Conservation (phyloP, 179 eudicot species). For the Gypsophila paniculata region DNA sequence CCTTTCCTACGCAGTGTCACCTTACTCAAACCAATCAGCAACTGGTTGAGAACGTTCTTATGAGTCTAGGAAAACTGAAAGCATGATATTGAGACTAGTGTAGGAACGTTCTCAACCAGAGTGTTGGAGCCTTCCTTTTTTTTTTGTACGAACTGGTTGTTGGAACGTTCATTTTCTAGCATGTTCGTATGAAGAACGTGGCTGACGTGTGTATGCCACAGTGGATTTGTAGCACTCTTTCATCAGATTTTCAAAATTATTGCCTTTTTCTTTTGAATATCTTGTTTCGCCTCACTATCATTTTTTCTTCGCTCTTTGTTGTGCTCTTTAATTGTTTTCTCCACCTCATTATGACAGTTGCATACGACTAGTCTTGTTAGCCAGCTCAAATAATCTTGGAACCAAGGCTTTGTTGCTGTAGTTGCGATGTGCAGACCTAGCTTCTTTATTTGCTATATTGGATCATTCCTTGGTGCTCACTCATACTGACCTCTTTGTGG, state of each 20-base stretch:
- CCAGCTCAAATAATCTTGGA: background rate
- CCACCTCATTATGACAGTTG: background rate
- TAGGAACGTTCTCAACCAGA: too few relatives aligned
- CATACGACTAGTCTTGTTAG: background rate
- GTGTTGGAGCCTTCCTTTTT: too few relatives aligned
- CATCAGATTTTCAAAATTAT: background rate
- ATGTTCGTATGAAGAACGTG: background rate
- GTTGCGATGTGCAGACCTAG: background rate
- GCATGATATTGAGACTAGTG: too few relatives aligned
- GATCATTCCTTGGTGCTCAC: background rate
- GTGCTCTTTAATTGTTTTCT: background rate
- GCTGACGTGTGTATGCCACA: background rate
- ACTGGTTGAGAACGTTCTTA: too few relatives aligned
- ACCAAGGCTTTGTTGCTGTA: background rate
- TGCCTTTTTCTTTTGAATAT: background rate
- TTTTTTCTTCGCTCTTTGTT: background rate
- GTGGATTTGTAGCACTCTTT: background rate
- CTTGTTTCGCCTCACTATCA: background rate
- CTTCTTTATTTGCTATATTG: background rate
- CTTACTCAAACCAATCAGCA: background rate
- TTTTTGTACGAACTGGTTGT: too few relatives aligned
- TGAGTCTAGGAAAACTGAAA: too few relatives aligned
- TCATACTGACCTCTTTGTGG: slow-evolving; percentile 13
- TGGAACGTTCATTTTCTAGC: too few relatives aligned
- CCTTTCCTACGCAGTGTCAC: background rate